A percentile compares a stretch with the other conserved stretches of the same genome.
Evolutionary conservation across 169 alveolate genomes (phyloP).

Genomic region (Plasmodium malariae): DNA sequence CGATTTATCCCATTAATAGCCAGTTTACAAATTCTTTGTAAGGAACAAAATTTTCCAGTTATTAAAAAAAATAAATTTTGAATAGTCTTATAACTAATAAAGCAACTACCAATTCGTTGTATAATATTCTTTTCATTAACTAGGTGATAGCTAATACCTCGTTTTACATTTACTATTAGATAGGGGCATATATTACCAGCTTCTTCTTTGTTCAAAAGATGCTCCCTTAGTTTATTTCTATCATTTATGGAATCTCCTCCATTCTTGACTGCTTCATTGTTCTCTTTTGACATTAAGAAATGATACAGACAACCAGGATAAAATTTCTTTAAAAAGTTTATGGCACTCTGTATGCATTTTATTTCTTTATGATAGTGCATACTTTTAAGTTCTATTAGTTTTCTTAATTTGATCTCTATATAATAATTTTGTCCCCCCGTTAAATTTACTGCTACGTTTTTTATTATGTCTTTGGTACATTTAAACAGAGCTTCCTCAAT

Average conservation of each 20-base stretch:
- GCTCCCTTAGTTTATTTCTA: neutral
- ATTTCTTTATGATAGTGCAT: conserved; percentile 29
- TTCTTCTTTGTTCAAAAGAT: conserved; percentile 7
- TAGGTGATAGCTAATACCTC: conserved; percentile 43
- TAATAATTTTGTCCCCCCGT: conserved; percentile 31
- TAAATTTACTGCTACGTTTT: conserved; percentile 2
- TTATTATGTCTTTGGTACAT: neutral
- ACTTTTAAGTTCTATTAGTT: conserved; percentile 5
- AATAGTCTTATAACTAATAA: conserved; percentile 32
- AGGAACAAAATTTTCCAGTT: conserved; percentile 33
- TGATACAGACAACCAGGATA: conserved; percentile 31
- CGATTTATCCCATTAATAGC: conserved; percentile 33
- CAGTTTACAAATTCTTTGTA: conserved; percentile 33
- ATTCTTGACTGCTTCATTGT: neutral
- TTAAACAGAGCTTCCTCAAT: conserved; percentile 13
- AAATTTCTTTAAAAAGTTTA: conserved; percentile 15
- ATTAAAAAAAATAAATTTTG: conserved; percentile 21
- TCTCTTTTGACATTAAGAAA: neutral
- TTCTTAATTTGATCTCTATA: neutral
- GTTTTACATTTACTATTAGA: conserved; percentile 35
- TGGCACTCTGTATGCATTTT: conserved; percentile 21
- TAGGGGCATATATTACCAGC: conserved; percentile 17
- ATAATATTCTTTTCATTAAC: conserved; percentile 26
- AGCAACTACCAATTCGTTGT: conserved; percentile 23
- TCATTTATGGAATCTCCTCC: neutral